Conservation (phyloP, 2,329 filamentous ascomycete species). For the Paecilomyces variotii region DNA sequence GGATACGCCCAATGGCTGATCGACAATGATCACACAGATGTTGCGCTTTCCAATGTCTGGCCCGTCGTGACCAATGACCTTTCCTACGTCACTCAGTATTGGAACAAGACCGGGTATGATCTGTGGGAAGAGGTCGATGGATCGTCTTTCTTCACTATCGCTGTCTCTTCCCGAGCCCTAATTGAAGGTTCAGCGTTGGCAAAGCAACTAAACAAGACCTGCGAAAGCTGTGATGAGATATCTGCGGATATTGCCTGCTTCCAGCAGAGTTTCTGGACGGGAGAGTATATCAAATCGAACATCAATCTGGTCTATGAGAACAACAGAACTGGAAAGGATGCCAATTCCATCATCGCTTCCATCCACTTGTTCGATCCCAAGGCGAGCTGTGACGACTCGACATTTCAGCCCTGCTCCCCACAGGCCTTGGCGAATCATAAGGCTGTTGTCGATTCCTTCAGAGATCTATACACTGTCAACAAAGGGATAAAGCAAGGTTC, state of each 20-base stretch:
- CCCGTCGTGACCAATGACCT: constrained; percentile 70
- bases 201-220: constrained; percentile 52
- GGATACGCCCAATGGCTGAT: constrained; percentile 66
- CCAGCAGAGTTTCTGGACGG: constrained; percentile 65
- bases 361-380: constrained; percentile 35
- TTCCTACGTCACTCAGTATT: constrained; percentile 51
- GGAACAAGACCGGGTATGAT: constrained; percentile 57
- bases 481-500: constrained; percentile 15
- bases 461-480: constrained; percentile 56
- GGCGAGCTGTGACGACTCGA: constrained; percentile 34
- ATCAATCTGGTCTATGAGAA: constrained; percentile 49
- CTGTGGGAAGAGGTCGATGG: constrained; percentile 77
- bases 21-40: constrained; percentile 48
- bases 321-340: constrained; percentile 61
- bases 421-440: constrained; percentile 67
- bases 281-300: constrained; percentile 58
- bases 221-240: constrained; percentile 53
- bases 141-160: constrained; percentile 71
- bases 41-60: constrained; percentile 55
- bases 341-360: constrained; percentile 55
- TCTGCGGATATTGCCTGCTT: constrained; percentile 67
- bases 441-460: constrained; percentile 66
- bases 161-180: constrained; percentile 58
- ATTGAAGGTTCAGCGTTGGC: constrained; percentile 57
- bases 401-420: constrained; percentile 71